These are phyloP conservation scores for Fusarium phyllophilum DNA, from an alignment of 2,329 filamentous ascomycete genomes.

Conservation along the genomic window DNA sequence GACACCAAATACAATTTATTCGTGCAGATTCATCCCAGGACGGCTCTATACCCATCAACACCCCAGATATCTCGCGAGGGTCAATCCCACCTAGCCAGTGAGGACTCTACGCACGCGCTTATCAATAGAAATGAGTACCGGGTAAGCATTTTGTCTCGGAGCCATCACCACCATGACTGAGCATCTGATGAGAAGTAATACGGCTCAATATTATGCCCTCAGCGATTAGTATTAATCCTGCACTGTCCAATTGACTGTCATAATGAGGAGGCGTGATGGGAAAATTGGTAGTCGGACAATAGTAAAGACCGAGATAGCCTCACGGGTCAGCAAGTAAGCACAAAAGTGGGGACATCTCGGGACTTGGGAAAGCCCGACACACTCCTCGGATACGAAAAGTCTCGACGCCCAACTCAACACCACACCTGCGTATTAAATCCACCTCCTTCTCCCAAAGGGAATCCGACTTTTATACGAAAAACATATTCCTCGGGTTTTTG, in stretches of 20 bases:
- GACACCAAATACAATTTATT: rapidly evolving
- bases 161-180: rapidly evolving
- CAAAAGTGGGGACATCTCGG: slow-evolving; percentile 15
- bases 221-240: rapidly evolving
- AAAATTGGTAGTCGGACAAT: slow-evolving; percentile 14
- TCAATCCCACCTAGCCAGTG: rapidly evolving
- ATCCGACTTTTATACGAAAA: too few species aligned
- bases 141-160: not conserved
- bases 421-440: not conserved
- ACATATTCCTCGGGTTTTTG: not conserved
- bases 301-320: not conserved
- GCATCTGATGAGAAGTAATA: not conserved
- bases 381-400: not conserved
- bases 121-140: not conserved
- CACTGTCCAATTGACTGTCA: rapidly evolving
- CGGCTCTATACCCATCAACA: rapidly evolving
- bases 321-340: not conserved
- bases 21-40: rapidly evolving
- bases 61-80: not conserved
- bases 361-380: slow-evolving; percentile 15
- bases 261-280: not conserved
- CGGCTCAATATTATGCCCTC: not conserved
- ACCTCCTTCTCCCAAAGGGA: too few species aligned
- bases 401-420: not conserved
- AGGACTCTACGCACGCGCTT: rapidly evolving